These are phyloP conservation scores for Erysiphe pulchra DNA, from an alignment of 2,329 filamentous ascomycete genomes.

Conservation along the genomic window DNA sequence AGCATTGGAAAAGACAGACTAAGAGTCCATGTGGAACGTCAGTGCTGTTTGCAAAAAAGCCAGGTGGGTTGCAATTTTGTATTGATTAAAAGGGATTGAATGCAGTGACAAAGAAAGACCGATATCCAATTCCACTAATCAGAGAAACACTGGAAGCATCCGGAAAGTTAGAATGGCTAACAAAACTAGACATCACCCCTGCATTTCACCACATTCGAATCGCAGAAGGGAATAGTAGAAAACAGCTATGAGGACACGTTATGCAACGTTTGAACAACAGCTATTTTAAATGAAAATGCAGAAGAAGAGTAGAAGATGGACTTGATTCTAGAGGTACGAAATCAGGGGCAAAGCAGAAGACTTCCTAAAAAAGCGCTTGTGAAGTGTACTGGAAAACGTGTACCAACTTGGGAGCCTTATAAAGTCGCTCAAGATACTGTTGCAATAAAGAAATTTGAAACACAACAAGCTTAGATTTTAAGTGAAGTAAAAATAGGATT, in stretches of 20 bases:
- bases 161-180: background rate
- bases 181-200: background rate
- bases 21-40: background rate
- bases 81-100: background rate
- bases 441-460: no score
- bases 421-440: no score
- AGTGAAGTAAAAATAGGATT: no score
- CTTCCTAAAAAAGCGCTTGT: no score
- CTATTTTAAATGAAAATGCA: no score
- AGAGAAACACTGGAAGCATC: background rate
- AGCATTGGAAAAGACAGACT: background rate
- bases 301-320: no score
- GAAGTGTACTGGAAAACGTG: no score
- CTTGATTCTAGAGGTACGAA: no score
- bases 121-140: background rate
- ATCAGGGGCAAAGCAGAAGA: no score
- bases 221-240: slow-evolving; percentile 1
- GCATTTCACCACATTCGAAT: slow-evolving; percentile 1
- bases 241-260: background rate
- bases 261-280: slow-evolving; percentile 1
- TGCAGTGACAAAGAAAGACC: background rate
- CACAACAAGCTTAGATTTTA: no score
- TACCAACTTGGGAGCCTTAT: no score
- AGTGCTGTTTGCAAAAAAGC: background rate
- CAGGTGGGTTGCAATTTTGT: background rate